Evolutionary conservation across 2,329 filamentous ascomycete genomes (phyloP), one percentile per base, ranked within the genome.

Genomic region (Blastomyces parvus): DNA sequence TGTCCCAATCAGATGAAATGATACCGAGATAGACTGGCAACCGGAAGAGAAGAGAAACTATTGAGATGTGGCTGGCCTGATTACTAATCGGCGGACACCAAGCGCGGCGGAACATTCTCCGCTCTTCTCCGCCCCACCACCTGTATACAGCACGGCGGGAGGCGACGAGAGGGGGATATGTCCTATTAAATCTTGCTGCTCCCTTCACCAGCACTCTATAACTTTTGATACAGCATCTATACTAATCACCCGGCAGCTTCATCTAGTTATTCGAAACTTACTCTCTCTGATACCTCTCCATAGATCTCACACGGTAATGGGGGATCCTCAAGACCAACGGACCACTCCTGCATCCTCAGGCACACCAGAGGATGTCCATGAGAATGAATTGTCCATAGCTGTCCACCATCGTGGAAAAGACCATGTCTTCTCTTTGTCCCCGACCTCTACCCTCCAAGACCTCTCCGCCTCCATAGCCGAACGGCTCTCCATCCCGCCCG

Each of bases 371-470:
- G 27, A 38, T 56, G 19, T 13, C 53, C 27, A 48, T 2, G 57
- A 59, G 14, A 36, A 59, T 33, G 27, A 22, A 30, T 48, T 81
- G 63, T 69, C 71, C 44, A 70, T 86, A 48, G 82, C 78, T 19
- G 71, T 87, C 64, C 79, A 80, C 65, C 81, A 86, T 68, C 83
- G 85, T 70, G 80, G 81, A 69, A 79, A 79, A 59, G 74, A 78
- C 0, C 74, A 84, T 66, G 73, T 74, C 22, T 71, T 85, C 55
- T 72, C 74, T 13, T 78, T 86, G 56, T 69, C 81, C 19, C 60
- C 75, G 44, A 73, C 79, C 64, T 80, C 83, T 63, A 86, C 83
- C 1, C 76, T 86, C 40, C 67, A 73, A 66, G 77, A 79, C 63
- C 76, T 80, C 58, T 71, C 77, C 27, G 57, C 66, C 48, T 66